Conservation (phyloP, 306 rosid genomes). For the Neltuma alba region DNA sequence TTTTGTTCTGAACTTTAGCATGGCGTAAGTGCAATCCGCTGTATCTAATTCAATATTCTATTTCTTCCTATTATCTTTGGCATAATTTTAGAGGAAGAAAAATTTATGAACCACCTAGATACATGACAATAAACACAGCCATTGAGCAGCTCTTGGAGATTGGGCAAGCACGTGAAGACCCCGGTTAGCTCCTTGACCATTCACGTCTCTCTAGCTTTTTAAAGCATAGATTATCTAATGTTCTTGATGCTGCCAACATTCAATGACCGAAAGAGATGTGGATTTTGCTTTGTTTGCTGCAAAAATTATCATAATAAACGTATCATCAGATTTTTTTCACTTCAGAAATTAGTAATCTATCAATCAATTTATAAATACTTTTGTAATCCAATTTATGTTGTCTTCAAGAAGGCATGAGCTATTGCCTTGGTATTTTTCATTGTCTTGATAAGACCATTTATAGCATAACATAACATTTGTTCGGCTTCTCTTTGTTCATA, state of each 20-base stretch:
- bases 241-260: slow-evolving; percentile 24
- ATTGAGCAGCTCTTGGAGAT: slow-evolving; percentile 92
- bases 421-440: background rate
- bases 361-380: slow-evolving; percentile 1
- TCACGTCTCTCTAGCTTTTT: background rate
- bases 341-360: background rate
- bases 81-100: slow-evolving; percentile 71
- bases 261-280: background rate
- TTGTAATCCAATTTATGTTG: background rate
- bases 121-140: slow-evolving; percentile 82
- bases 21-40: slow-evolving; percentile 4
- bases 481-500: background rate
- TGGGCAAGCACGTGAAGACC: slow-evolving; percentile 58
- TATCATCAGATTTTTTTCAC: background rate
- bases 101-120: slow-evolving; percentile 85
- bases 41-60: background rate
- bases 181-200: slow-evolving; percentile 50
- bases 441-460: background rate
- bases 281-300: slow-evolving; percentile 5
- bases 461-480: background rate
- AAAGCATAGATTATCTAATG: background rate
- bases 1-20: background rate
- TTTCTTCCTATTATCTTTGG: slow-evolving; percentile 3
- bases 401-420: background rate
- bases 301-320: background rate